A percentile compares a stretch with the other conserved stretches of the same genome.
phyloP scores from a whole-genome alignment of 192 early-diverging fungal species.

The Coemansia sp. region DNA sequence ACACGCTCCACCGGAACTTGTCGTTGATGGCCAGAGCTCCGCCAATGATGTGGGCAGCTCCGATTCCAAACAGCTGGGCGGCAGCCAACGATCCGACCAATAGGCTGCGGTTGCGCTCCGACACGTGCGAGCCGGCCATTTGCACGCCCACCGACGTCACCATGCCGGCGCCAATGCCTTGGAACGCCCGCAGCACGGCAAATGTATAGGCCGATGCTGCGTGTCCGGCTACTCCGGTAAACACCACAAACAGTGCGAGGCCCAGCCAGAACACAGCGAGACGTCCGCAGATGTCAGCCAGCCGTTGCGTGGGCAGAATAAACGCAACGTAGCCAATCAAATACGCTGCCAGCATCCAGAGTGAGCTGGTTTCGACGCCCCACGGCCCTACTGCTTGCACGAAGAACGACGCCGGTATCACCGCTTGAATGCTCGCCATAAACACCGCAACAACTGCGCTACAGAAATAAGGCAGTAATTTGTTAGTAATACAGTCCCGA shows the following conservation, averaged over 20 bases:
- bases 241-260: slow-evolving; percentile 30
- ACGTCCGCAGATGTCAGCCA: slow-evolving; percentile 34
- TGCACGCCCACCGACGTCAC: slow-evolving; percentile 19
- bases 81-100: slow-evolving; percentile 29
- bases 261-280: slow-evolving; percentile 37
- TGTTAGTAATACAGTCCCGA: background rate
- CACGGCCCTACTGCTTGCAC: slow-evolving; percentile 41
- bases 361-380: slow-evolving; percentile 45
- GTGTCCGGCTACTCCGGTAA: slow-evolving; percentile 32
- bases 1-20: slow-evolving; percentile 40
- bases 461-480: background rate
- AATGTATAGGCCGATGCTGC: slow-evolving; percentile 25
- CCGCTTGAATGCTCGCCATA: slow-evolving; percentile 19
- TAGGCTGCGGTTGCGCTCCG: slow-evolving; percentile 37
- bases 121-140: slow-evolving; percentile 24
- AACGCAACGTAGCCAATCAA: slow-evolving; percentile 46
- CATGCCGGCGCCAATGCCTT: slow-evolving; percentile 45
- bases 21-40: slow-evolving; percentile 36
- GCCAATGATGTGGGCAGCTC: slow-evolving; percentile 44
- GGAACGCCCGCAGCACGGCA: slow-evolving; percentile 39
- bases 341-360: slow-evolving; percentile 51
- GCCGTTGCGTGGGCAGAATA: slow-evolving; percentile 32
- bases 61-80: slow-evolving; percentile 45
- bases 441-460: slow-evolving; percentile 39
- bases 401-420: slow-evolving; percentile 47